Conservation (phyloP, 805 yeast species). For the Citeromyces matritensis region DNA sequence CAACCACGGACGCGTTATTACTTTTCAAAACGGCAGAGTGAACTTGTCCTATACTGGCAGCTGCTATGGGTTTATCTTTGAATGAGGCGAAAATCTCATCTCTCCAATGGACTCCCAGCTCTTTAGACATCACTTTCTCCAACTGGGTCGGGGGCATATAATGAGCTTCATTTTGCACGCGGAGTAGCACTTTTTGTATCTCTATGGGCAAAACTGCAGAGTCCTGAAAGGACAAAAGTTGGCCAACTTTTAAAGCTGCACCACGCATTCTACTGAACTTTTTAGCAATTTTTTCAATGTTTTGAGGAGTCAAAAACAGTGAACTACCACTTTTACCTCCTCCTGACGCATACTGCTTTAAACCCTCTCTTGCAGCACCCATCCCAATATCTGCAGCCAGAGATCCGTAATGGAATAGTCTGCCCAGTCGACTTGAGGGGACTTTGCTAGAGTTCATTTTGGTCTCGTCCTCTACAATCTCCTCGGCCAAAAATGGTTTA, state of each 20-base stretch:
- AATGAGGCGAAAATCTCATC: slow-evolving; percentile 48
- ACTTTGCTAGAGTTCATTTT: slow-evolving; percentile 54
- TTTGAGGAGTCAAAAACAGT: slow-evolving; percentile 61
- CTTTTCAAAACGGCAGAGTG: slow-evolving; percentile 65
- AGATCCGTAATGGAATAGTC: slow-evolving; percentile 86
- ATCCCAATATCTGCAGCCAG: slow-evolving; percentile 85
- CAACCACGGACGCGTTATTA: slow-evolving; percentile 60
- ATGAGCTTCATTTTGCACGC: slow-evolving; percentile 90
- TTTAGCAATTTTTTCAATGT: slow-evolving; percentile 77
- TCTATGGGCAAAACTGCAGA: slow-evolving; percentile 72
- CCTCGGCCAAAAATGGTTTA: slow-evolving; percentile 10
- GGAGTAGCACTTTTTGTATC: slow-evolving; percentile 60
- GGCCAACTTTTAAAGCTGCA: slow-evolving; percentile 97
- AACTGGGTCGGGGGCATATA: slow-evolving; percentile 93
- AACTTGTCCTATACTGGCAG: slow-evolving; percentile 96
- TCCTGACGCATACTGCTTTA: slow-evolving; percentile 51
- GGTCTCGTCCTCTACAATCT: slow-evolving; percentile 19
- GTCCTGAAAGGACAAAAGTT: slow-evolving; percentile 91
- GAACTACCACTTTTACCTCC: slow-evolving; percentile 32
- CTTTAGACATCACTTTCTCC: slow-evolving; percentile 54
- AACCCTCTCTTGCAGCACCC: slow-evolving; percentile 67
- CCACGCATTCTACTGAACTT: slow-evolving; percentile 93
- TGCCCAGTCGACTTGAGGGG: slow-evolving; percentile 75
- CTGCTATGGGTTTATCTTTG: slow-evolving; percentile 86
- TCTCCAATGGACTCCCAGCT: slow-evolving; percentile 76